Conservation (phyloP, 2,329 filamentous ascomycete genomes). For the Hysterium pulicare region DNA sequence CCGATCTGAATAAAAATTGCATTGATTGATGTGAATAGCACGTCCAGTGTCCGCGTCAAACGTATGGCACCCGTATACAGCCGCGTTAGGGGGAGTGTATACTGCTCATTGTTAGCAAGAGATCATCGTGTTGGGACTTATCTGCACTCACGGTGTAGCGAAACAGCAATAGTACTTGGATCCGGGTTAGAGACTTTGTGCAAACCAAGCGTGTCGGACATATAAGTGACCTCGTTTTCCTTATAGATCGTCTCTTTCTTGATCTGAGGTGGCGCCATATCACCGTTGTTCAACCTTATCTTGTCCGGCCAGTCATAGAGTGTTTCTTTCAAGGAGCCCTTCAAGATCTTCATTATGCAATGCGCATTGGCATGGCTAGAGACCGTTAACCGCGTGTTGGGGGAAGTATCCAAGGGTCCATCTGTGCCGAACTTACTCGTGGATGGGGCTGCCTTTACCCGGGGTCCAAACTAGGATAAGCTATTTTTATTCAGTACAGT, state of each 20-base stretch:
- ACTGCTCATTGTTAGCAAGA: constrained; percentile 42
- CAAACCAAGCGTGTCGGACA: constrained; percentile 83
- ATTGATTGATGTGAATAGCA: constrained; percentile 24
- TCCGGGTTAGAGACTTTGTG: constrained; percentile 78
- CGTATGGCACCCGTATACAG: constrained; percentile 74
- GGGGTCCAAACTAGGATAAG: constrained; percentile 88
- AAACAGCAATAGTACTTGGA: constrained; percentile 70
- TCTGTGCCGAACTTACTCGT: constrained; percentile 58
- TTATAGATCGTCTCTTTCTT: constrained; percentile 66
- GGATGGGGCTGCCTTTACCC: constrained; percentile 77
- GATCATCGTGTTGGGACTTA: neutral
- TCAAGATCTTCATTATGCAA: constrained; percentile 86
- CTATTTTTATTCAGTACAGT: constrained; percentile 43
- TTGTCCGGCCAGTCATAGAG: constrained; percentile 69
- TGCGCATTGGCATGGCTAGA: constrained; percentile 64
- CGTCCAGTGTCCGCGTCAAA: constrained; percentile 72
- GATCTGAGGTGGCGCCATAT: constrained; percentile 55
- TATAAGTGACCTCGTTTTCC: constrained; percentile 78
- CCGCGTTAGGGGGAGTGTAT: constrained; percentile 87
- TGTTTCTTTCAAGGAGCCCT: constrained; percentile 75
- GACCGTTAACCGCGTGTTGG: constrained; percentile 2
- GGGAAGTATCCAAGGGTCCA: too few relatives aligned
- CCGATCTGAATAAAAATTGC: constrained; percentile 33
- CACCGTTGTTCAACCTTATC: constrained; percentile 43
- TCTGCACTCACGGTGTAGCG: constrained; percentile 64